These are phyloP conservation scores for Boletus rufocinnamomeus DNA, from an alignment of 768 basidiomycete species.

Conservation along the genomic window DNA sequence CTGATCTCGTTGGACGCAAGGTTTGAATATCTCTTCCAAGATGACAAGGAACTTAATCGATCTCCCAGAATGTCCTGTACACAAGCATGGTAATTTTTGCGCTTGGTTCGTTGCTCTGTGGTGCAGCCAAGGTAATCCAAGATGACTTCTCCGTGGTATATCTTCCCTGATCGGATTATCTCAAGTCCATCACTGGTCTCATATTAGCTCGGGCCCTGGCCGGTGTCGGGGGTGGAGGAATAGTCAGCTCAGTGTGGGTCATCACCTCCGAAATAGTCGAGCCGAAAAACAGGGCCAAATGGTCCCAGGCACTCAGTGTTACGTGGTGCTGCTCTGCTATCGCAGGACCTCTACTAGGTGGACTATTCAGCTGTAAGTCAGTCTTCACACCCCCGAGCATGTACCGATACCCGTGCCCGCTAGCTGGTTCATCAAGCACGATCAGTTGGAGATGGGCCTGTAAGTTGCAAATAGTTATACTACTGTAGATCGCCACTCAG, in stretches of 20 bases:
- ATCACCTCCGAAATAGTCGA: constrained; percentile 85
- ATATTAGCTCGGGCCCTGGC: constrained; percentile 66
- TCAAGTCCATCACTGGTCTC: constrained; percentile 53
- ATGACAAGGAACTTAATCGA: constrained; percentile 5
- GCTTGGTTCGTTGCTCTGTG: constrained; percentile 78
- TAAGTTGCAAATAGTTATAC: constrained; percentile 42
- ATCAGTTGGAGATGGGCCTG: constrained; percentile 86
- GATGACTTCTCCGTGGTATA: constrained; percentile 18
- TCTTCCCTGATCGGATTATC: constrained; percentile 21
- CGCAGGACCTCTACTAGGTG: constrained; percentile 82
- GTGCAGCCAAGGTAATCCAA: constrained; percentile 60
- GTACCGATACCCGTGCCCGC: constrained; percentile 25
- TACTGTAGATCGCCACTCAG: constrained; percentile 19
- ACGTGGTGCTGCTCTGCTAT: constrained; percentile 88
- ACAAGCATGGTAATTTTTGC: constrained; percentile 74
- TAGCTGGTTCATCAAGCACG: constrained; percentile 29
- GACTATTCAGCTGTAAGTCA: constrained; percentile 71
- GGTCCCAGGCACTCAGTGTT: constrained; percentile 82
- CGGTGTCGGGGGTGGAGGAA: constrained; percentile 85
- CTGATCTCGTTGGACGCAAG: constrained; percentile 80
- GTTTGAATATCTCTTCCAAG: constrained; percentile 40
- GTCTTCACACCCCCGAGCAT: constrained; percentile 13
- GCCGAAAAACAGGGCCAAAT: constrained; percentile 67
- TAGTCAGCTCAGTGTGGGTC: constrained; percentile 84
- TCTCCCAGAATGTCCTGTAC: constrained; percentile 61